Base-by-base conservation (phyloP, 805 yeast genomes). In the Ogataea sp. region DNA sequence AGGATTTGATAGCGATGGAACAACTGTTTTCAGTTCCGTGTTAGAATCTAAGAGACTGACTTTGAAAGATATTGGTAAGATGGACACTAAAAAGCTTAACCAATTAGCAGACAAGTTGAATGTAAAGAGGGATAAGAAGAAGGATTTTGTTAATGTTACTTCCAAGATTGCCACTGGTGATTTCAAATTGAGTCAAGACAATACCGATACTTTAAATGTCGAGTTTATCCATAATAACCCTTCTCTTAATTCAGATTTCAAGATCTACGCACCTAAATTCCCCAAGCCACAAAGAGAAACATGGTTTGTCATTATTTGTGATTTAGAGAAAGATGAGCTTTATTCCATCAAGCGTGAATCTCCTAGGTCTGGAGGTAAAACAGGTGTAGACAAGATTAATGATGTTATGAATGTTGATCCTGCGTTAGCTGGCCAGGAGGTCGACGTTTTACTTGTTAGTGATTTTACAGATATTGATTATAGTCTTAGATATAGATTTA, bases 211-310 rank as follows among this genome's bases (percentile, higher is more conserved):
- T 6, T 35, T 84, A 14, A 45, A 42, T 0, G 64, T 85, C 17
- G 61, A 57, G 17, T 61, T 86, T 28, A 57, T 55, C 8, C 94
- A 83, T 53, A 61, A 64, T n/a, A 77, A 73, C 39, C 49, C 44
- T 20, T 68, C 77, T 3, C 53, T 63, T 39, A 74, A 71, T 45
- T 62, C 65, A 3, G 88, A 81, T 34, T 83, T 78, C 64, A 75
- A 74, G 46, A 73, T 86, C 38, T 77, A 80, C 51, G 69, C 89
- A 41, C 90, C 94, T 2, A 75, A 74, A 49, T 93, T 85, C 63
- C 95, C 96, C 34, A 90, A 93, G 59, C 67, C 79, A 2, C 98
- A 93, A 60, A 80, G 87, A 52, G 97, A 93, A 56, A 78, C 94
- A 0, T 93, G 98, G 97, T 86, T 90, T 57, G 72, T 80, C 9